Percentiles rank a stretch among this genome's conserved stretches.
Conservation (phyloP, 805 yeast genomes). For the Peterozyma xylosa region DNA sequence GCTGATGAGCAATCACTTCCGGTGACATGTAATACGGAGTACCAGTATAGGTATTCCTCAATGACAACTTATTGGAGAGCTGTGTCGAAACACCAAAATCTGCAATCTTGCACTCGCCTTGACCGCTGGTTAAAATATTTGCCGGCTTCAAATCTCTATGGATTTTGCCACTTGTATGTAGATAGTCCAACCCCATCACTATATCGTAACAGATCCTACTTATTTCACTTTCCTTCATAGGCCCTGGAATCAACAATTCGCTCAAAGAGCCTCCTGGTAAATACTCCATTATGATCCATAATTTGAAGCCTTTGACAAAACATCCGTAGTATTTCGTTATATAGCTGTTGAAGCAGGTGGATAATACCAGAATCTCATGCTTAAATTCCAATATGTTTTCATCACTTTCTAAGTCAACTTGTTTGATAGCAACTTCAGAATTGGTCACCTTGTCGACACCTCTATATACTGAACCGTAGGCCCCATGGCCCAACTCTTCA, state of each 20-base stretch:
- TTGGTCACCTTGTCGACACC: slow-evolving; percentile 40
- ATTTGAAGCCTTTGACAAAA: slow-evolving; percentile 57
- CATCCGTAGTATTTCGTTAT: slow-evolving; percentile 68
- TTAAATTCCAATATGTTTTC: slow-evolving; percentile 71
- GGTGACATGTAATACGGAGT: slow-evolving; percentile 66
- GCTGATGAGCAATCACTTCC: slow-evolving; percentile 45
- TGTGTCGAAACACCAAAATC: slow-evolving; percentile 96
- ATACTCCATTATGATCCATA: slow-evolving; percentile 79
- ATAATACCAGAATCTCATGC: slow-evolving; percentile 60
- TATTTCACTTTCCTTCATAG: slow-evolving; percentile 48
- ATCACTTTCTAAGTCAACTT: slow-evolving; percentile 63
- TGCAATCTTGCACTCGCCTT: slow-evolving; percentile 79
- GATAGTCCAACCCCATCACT: slow-evolving; percentile 52
- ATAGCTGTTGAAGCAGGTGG: slow-evolving; percentile 56
- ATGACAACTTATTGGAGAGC: slow-evolving; percentile 44
- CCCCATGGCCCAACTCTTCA: slow-evolving; percentile 67
- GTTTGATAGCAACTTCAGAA: slow-evolving; percentile 50
- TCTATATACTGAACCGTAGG: slow-evolving; percentile 69
- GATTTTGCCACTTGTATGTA: slow-evolving; percentile 69
- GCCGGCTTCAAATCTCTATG: slow-evolving; percentile 94
- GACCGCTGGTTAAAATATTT: slow-evolving; percentile 62
- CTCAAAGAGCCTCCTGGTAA: slow-evolving; percentile 73
- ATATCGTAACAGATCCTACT: slow-evolving; percentile 48
- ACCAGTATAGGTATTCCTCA: slow-evolving; percentile 47
- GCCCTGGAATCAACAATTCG: slow-evolving; percentile 54